These are phyloP conservation scores for Cupressus sempervirens DNA, from an alignment of 75 land plant genomes.

Conservation along the genomic window DNA sequence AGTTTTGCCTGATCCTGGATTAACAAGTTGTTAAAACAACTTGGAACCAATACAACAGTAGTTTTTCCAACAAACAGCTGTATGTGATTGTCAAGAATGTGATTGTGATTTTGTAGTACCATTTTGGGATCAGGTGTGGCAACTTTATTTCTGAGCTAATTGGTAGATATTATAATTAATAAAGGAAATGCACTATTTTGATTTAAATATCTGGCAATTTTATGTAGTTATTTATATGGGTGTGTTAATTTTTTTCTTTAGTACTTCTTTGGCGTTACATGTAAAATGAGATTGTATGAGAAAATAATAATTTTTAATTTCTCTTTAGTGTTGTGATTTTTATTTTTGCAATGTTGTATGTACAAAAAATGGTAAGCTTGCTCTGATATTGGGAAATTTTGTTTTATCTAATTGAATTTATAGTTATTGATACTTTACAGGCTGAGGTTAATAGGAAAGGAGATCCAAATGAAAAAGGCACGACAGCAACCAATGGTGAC, in stretches of 20 bases:
- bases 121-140: background rate
- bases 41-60: too few species aligned
- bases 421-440: constrained; percentile 27
- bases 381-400: background rate
- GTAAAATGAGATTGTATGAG: background rate
- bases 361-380: background rate
- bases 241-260: background rate
- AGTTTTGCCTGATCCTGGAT: too few species aligned
- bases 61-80: background rate
- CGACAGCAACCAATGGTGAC: constrained; percentile 7
- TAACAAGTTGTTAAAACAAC: too few species aligned
- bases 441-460: constrained; percentile 60
- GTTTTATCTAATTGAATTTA: background rate
- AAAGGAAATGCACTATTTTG: background rate
- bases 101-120: background rate
- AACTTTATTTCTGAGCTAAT: background rate
- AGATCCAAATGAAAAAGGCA: constrained; percentile 22
- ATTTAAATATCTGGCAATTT: background rate
- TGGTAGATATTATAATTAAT: background rate
- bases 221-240: background rate
- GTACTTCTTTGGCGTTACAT: background rate
- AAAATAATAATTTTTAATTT: background rate
- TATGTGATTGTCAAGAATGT: background rate
- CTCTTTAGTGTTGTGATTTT: background rate
- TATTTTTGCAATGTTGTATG: background rate